phyloP scores from a whole-genome alignment of 2,329 filamentous ascomycete species.

The Talaromyces sp. region DNA sequence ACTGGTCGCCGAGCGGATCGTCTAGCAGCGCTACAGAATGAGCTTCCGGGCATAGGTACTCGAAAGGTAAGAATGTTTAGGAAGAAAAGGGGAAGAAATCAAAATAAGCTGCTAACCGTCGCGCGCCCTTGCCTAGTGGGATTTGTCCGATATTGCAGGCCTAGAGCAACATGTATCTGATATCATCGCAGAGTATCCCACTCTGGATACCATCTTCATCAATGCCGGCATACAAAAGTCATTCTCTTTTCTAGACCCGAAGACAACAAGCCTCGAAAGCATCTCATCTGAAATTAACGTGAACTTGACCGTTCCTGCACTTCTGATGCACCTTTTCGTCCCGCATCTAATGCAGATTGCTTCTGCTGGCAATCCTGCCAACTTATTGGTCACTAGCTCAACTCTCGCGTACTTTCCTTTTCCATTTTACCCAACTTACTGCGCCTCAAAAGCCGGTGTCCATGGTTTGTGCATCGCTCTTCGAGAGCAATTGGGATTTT shows the following conservation, averaged over 20 bases:
- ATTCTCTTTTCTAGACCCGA: constrained; percentile 24
- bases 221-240: constrained; percentile 30
- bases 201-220: constrained; percentile 33
- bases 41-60: constrained; percentile 30
- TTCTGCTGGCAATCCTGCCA: background rate
- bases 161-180: constrained; percentile 19
- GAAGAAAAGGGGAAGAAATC: background rate
- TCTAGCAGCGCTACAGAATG: constrained; percentile 23
- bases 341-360: constrained; percentile 18
- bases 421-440: constrained; percentile 10
- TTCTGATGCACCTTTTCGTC: constrained; percentile 28
- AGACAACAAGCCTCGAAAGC: constrained; percentile 22
- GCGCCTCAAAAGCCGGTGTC: constrained; percentile 11
- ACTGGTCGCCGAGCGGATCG: constrained; percentile 25
- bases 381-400: constrained; percentile 10
- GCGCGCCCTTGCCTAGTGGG: constrained; percentile 18
- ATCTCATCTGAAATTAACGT: constrained; percentile 25
- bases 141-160: constrained; percentile 23
- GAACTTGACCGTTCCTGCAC: constrained; percentile 30
- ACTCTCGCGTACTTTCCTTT: constrained; percentile 3
- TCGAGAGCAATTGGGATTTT: constrained; percentile 7
- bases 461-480: constrained; percentile 7
- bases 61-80: background rate
- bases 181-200: constrained; percentile 24
- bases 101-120: background rate